Evolutionary conservation across 2,329 filamentous ascomycete genomes (phyloP).

Genomic region (Phaeomoniella chlamydospora): DNA sequence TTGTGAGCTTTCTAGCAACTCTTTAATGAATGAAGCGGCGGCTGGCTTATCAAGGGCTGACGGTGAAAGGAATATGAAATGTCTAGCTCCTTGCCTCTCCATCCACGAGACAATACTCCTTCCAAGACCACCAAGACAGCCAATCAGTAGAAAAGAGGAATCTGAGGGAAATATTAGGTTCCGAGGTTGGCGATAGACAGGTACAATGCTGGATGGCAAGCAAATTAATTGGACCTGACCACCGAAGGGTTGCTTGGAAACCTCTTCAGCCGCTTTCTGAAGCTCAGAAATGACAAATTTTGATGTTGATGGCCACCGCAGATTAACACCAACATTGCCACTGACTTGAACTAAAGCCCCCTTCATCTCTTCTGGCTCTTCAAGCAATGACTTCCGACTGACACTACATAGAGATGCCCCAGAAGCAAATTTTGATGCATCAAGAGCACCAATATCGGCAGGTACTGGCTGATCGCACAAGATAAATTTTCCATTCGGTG

Average conservation of each 20-base stretch:
- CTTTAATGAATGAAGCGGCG: constrained; percentile 8
- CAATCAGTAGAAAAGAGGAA: constrained; percentile 11
- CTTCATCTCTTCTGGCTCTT: too few relatives aligned
- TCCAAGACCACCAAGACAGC: constrained; percentile 12
- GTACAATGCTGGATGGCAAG: neutral
- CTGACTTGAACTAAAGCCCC: too few relatives aligned
- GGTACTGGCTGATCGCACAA: too few relatives aligned
- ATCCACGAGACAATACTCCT: constrained; percentile 12
- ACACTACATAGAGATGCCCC: too few relatives aligned
- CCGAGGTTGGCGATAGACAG: neutral
- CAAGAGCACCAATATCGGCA: too few relatives aligned
- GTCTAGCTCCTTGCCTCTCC: constrained; percentile 12
- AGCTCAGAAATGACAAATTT: constrained; percentile 10
- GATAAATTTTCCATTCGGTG: too few relatives aligned
- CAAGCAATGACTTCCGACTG: too few relatives aligned
- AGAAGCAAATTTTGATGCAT: too few relatives aligned
- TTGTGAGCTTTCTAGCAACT: constrained; percentile 6
- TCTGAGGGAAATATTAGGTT: neutral
- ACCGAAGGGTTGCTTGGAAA: neutral
- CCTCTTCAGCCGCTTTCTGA: neutral
- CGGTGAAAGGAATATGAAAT: constrained; percentile 17
- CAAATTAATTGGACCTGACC: neutral
- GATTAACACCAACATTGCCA: too few relatives aligned
- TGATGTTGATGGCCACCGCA: too few relatives aligned
- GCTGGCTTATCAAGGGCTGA: constrained; percentile 8